Base-by-base conservation (phyloP, 2,329 filamentous ascomycete species). In the Phialophora macrospora region DNA sequence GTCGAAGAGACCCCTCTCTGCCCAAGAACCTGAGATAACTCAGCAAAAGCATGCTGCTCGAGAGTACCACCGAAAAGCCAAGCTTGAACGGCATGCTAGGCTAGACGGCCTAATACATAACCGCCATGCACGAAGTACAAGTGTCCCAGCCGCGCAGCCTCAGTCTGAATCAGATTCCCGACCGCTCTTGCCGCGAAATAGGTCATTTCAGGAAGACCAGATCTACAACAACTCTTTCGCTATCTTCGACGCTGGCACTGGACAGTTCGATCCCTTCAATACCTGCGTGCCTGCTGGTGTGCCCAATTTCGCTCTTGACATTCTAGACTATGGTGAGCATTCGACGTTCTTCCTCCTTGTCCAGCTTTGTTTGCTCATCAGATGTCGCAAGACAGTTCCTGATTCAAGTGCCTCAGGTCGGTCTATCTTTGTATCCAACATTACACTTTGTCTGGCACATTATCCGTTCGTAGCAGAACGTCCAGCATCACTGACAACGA, bases 21-120 rank as follows among this genome's bases (percentile, higher is more conserved):
- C 14, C 12, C 17, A 61, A 22, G 44, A 44, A 24, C 52, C 38
- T 20, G 49, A 26, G 12, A 63, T 68, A 3, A 63, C 66, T n/a
- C 66, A 65, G 51, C 66, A 65, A 44, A 65, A 63, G 48, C 66
- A 68, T 55, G 66, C 66, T 44, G 66, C 63, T 24, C 59, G 63
- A 2, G 66, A 68, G 44, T 65, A 65, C 51, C 66, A 68, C 30
- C 44, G 66, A 49, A 65, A 64, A 24, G 60, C 51, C 52, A 68
- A 68, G 51, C 55, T 60, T 24, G 48, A 63, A 49, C 54, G 63
- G 32, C 49, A 58, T 30, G 63, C 63, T n/a, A 62, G 46, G 24
- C 28, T 52, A 51, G 34, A 28, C 38, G 3, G 54, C 52, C 30
- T 44, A 24, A 24, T 56, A 6, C 48, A 62, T n/a, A 34, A 57